A percentile compares a stretch with the other conserved stretches of the same genome.
phyloP scores from a whole-genome alignment of 2,329 filamentous ascomycete species.

The Pleomassaria siparia region DNA sequence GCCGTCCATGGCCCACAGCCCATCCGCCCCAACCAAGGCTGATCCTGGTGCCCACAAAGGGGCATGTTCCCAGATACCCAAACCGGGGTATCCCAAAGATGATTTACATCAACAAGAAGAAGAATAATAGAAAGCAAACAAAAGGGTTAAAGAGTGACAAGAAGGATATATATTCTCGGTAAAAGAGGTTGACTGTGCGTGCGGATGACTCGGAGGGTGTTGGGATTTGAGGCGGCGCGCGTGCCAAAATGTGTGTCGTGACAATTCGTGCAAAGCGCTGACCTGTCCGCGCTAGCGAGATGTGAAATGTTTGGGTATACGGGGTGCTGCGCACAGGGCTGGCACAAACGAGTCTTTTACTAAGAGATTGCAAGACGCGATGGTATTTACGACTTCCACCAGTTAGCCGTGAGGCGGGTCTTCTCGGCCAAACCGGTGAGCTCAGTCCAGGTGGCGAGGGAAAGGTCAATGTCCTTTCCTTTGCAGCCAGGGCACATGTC shows the following conservation, averaged over 20 bases:
- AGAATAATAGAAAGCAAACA: background rate
- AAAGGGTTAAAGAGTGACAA: slow-evolving; percentile 28
- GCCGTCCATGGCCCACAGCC: too few species aligned
- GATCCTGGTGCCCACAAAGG: background rate
- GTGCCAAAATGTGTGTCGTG: slow-evolving; percentile 29
- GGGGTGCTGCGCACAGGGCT: slow-evolving; percentile 25
- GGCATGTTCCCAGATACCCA: slow-evolving; percentile 11
- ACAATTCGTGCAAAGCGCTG: slow-evolving; percentile 45
- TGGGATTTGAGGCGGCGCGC: slow-evolving; percentile 20
- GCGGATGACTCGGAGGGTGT: slow-evolving; percentile 18
- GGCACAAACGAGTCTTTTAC: slow-evolving; percentile 18
- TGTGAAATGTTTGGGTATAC: slow-evolving; percentile 33
- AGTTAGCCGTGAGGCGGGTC: slow-evolving; percentile 14
- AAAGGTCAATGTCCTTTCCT: slow-evolving; percentile 32
- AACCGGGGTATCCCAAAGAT: slow-evolving; percentile 12
- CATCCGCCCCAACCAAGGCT: slow-evolving; percentile 1
- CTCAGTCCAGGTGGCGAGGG: slow-evolving; percentile 30
- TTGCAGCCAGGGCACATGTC: slow-evolving; percentile 40
- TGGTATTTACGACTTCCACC: slow-evolving; percentile 7
- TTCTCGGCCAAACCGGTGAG: slow-evolving; percentile 23
- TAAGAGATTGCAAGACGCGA: slow-evolving; percentile 12
- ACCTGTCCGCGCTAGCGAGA: slow-evolving; percentile 43
- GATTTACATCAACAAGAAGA: slow-evolving; percentile 28
- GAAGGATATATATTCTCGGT: slow-evolving; percentile 22
- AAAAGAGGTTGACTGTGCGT: slow-evolving; percentile 13